A percentile compares a stretch with the other conserved stretches of the same genome.
Conservation (phyloP, 2,329 filamentous ascomycete genomes). For the Ascochyta clinopodiicola region DNA sequence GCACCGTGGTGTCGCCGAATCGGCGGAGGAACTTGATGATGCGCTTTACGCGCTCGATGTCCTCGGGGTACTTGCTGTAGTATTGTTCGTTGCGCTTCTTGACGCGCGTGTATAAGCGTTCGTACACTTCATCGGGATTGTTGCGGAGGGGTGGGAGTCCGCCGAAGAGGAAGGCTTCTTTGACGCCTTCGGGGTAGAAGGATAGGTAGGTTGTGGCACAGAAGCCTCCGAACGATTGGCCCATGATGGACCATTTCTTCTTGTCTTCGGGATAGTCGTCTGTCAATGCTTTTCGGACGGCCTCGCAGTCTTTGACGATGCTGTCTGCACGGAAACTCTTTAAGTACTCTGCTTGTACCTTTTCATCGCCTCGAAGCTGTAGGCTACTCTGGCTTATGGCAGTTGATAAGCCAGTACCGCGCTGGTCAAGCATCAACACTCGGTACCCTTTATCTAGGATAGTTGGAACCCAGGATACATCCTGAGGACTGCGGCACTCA, state of each 20-base stretch:
- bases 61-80: slow-evolving; percentile 85
- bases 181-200: slow-evolving; percentile 75
- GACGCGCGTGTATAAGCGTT: slow-evolving; percentile 72
- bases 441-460: slow-evolving; percentile 84
- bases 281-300: slow-evolving; percentile 78
- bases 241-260: slow-evolving; percentile 83
- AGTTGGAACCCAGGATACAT: slow-evolving; percentile 71
- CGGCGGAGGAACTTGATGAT: slow-evolving; percentile 70
- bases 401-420: slow-evolving; percentile 84
- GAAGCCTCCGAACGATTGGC: slow-evolving; percentile 93
- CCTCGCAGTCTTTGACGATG: slow-evolving; percentile 88
- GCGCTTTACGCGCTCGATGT: slow-evolving; percentile 70
- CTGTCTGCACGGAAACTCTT: slow-evolving; percentile 87
- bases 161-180: slow-evolving; percentile 83
- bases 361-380: slow-evolving; percentile 64
- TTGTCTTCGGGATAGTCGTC: slow-evolving; percentile 71
- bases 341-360: slow-evolving; percentile 79
- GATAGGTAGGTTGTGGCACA: slow-evolving; percentile 84
- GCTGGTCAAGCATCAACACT: slow-evolving; percentile 83
- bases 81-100: slow-evolving; percentile 77
- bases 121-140: slow-evolving; percentile 76
- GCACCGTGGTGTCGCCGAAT: slow-evolving; percentile 63
- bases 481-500: slow-evolving; percentile 76
- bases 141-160: slow-evolving; percentile 80
- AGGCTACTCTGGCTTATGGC: slow-evolving; percentile 79